Base-by-base conservation (phyloP, 2,329 filamentous ascomycete species). In the Colletotrichum destructivum region DNA sequence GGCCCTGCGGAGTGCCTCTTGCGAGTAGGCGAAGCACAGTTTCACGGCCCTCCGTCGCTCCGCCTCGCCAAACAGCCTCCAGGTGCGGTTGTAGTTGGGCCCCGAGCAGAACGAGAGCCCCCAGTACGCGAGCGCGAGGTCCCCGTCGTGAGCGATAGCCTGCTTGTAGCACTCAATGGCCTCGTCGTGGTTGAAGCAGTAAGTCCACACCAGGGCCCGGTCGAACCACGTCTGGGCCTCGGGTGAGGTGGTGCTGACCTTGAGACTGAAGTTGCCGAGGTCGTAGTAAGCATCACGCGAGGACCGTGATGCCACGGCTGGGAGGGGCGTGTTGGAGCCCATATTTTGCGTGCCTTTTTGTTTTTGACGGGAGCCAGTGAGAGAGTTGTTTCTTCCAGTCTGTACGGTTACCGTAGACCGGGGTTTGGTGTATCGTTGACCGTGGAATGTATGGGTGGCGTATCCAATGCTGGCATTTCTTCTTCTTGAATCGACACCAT, bases 181-280 rank as follows among this genome's bases (percentile, higher is more conserved):
- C 77, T 90, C 89, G 73, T 87, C 86, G 74, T 91, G 88, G 72
- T 91, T 90, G 80, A 91, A 91, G 6, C 81, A 87, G 77, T 89
- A 91, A n/a, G 81, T 83, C 89, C 89, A 91, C 21, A 85, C 79
- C 15, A 91, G 78, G 4, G 87, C 89, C 9, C 88, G 84, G 74
- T 89, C 81, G 76, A 90, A 91, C 88, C 88, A 90, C n/a, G 69
- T 78, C 75, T 89, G 87, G 0, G 87, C 82, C 51, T 82, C 79
- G 2, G 76, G 16, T 64, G 76, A 86, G 13, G 74, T 75, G 3
- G 87, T 88, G 40, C 78, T 87, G 60, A 90, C 81, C 13, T 78
- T 75, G 23, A 83, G 84, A 21, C 79, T 76, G 75, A 83, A 88
- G 0, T 79, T 75, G 62, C 89, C 88, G 0, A 90, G 82, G 73